Base-by-base conservation (phyloP, 805 yeast species). In the Candida xyloterini region DNA sequence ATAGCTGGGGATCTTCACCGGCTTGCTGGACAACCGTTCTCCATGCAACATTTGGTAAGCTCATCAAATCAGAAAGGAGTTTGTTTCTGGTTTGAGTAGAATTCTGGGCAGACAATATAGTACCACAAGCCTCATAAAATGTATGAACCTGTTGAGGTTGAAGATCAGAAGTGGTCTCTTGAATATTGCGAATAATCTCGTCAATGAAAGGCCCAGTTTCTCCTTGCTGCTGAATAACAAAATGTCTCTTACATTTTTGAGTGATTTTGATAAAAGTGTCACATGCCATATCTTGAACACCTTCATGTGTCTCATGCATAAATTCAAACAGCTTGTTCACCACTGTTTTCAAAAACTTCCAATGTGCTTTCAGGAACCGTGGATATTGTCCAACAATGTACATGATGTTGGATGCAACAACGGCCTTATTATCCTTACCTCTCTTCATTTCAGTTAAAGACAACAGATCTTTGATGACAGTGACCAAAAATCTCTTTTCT, bases 281-380 rank as follows among this genome's bases (percentile, higher is more conserved):
- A 71, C 99, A 93, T 7, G 99, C 99, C 99, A 93, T 93, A 65
- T 93, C 99, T 68, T 93, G 99, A 46, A 93, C 99, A 70, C 99
- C 99, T 65, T 91, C 99, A 65, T 93, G 99, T n/a, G 97, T 89
- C 73, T 93, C 99, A 69, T 93, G 98, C 99, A 93, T 93, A 59
- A 93, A 93, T 64, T 93, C 99, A 64, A 93, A 93, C 55, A 93
- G 74, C 65, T 93, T 93, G 66, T 87, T 83, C 45, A 93, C 91
- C 30, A 93, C 99, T 0, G 98, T 93, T 63, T 90, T 91, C 61
- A 93, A 69, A 56, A 93, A 93, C 63, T 86, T 89, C 99, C 99
- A 93, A 62, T 93, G 99, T 7, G 98, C 98, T 56, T 90, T 90
- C 60, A 93, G 73, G 59, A 93, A 93, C 61, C 99, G 74, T 38